These are phyloP conservation scores for Alternaria incomplexa DNA, from an alignment of 2,329 filamentous ascomycete genomes.

Conservation along the genomic window DNA sequence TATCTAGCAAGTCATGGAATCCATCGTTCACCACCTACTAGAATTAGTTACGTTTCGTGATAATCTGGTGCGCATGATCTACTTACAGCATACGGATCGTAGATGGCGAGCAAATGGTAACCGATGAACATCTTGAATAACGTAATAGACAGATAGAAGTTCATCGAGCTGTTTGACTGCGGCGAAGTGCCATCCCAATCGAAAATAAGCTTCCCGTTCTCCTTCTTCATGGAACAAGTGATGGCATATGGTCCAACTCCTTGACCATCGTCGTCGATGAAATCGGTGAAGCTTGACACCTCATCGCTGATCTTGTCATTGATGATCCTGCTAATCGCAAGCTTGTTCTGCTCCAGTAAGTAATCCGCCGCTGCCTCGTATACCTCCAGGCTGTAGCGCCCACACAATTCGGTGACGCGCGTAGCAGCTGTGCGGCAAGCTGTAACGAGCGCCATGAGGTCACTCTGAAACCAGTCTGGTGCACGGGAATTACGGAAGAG, in stretches of 20 bases:
- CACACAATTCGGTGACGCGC: constrained; percentile 54
- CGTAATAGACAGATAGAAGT: constrained; percentile 57
- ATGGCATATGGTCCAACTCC: constrained; percentile 55
- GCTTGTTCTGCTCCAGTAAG: constrained; percentile 53
- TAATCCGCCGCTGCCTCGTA: constrained; percentile 56
- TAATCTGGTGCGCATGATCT: neutral
- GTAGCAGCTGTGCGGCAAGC: constrained; percentile 54
- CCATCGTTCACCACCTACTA: constrained; percentile 55
- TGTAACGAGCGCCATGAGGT: constrained; percentile 56
- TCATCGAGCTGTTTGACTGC: constrained; percentile 55
- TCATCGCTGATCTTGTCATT: constrained; percentile 54
- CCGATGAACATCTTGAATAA: constrained; percentile 62
- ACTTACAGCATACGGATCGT: constrained; percentile 52
- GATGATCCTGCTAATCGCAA: constrained; percentile 55
- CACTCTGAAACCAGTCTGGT: constrained; percentile 58
- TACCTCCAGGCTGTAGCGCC: constrained; percentile 53
- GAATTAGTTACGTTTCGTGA: neutral
- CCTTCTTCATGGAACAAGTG: constrained; percentile 56
- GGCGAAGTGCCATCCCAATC: constrained; percentile 59
- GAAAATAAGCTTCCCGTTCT: constrained; percentile 52
- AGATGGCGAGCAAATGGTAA: constrained; percentile 57
- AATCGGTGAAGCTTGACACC: constrained; percentile 55
- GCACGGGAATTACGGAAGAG: constrained; percentile 58
- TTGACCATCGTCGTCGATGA: constrained; percentile 58
- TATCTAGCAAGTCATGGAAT: constrained; percentile 58